Evolutionary conservation across 2,329 filamentous ascomycete species (phyloP).

Genomic region (Penicillium sp.): DNA sequence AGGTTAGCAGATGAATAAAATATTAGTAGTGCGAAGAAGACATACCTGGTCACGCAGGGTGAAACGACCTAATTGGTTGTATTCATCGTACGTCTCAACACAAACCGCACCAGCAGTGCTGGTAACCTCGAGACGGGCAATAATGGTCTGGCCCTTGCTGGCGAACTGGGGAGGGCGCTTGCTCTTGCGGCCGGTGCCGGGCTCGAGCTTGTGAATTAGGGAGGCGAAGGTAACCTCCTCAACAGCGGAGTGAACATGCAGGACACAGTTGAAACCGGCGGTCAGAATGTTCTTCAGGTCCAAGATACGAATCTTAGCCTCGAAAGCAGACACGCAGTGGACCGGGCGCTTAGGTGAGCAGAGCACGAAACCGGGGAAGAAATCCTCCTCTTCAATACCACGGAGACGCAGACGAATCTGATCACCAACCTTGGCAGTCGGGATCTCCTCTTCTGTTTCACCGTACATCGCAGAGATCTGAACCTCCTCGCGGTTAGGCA

Average conservation of each 20-base stretch:
- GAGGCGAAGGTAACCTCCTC: constrained; percentile 90
- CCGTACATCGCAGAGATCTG: constrained; percentile 80
- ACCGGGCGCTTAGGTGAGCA: constrained; percentile 91
- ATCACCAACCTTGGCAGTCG: constrained; percentile 76
- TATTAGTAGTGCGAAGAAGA: constrained; percentile 4
- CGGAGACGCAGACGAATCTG: constrained; percentile 86
- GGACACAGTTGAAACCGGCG: constrained; percentile 92
- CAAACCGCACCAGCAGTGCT: constrained; percentile 80
- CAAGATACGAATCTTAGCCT: constrained; percentile 91
- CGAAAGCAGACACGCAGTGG: constrained; percentile 79
- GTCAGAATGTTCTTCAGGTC: constrained; percentile 90
- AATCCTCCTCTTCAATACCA: constrained; percentile 94
- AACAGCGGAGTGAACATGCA: constrained; percentile 94
- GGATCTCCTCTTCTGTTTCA: constrained; percentile 88
- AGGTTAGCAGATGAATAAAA: constrained; percentile 13
- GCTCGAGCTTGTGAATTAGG: constrained; percentile 87
- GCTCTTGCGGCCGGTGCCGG: constrained; percentile 85
- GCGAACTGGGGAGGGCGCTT: constrained; percentile 89
- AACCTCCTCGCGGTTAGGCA: constrained; percentile 81
- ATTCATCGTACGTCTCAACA: constrained; percentile 90
- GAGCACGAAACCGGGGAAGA: constrained; percentile 87
- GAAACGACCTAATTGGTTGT: constrained; percentile 85
- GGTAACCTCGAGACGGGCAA: constrained; percentile 79
- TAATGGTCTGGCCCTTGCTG: constrained; percentile 70
- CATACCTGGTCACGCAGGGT: constrained; percentile 77